Evolutionary conservation across 2,329 filamentous ascomycete genomes (phyloP), one percentile per base, ranked within the genome.

Genomic region (Penicillium sp.): DNA sequence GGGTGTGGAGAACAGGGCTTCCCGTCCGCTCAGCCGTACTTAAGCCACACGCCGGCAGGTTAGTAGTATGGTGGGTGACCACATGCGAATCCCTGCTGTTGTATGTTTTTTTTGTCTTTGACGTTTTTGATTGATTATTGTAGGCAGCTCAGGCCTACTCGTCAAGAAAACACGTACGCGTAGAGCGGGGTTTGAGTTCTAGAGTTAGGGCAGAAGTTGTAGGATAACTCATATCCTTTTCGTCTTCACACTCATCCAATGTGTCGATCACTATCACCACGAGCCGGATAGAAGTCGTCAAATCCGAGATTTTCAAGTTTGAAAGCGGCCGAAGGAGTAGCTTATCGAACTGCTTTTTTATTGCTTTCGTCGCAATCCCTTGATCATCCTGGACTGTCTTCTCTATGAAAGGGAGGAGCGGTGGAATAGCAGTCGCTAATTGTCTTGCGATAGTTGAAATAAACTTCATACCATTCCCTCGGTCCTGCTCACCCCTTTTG

Each of bases 81-180:
- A n/a, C n/a, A n/a, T n/a, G n/a, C n/a, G n/a, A n/a, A n/a, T n/a
- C n/a, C n/a, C n/a, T n/a, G n/a, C n/a, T n/a, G n/a, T n/a, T n/a
- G n/a, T n/a, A n/a, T n/a, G n/a, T n/a, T n/a, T n/a, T n/a, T n/a
- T n/a, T n/a, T n/a, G n/a, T n/a, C n/a, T n/a, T n/a, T n/a, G n/a
- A n/a, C n/a, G n/a, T n/a, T n/a, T n/a, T n/a, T n/a, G n/a, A n/a
- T n/a, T n/a, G n/a, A n/a, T n/a, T n/a, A n/a, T n/a, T n/a, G n/a
- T n/a, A n/a, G 62, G 52, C 6, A 63, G 33, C 23, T 69, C 64
- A 6, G 65, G 63, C 33, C 65, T 52, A 46, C 64, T 65, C 5
- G 61, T 67, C 17, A 67, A 17, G 9, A 67, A 57, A n/a, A 64
- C 17, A 18, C 57, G 59, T 3, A 67, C 7, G 10, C 44, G 46